Evolutionary conservation across 2,329 filamentous ascomycete species (phyloP), one percentile per base, ranked within the genome.

Genomic region (Decorospora gaudefroyi): DNA sequence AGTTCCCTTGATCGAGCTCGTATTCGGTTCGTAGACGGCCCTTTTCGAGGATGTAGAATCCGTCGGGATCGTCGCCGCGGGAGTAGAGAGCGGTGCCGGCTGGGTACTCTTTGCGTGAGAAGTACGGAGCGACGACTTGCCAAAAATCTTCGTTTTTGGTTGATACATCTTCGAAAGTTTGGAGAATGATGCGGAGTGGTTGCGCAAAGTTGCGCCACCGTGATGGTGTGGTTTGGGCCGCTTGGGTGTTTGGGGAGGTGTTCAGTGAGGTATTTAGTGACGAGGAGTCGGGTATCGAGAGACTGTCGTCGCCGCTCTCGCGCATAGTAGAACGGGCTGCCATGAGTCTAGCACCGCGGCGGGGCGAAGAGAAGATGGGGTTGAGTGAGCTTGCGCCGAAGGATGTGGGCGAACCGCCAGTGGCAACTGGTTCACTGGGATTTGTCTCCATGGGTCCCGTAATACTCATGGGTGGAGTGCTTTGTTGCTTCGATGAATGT

Each of bases 91-190:
- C 76, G 0, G 84, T 84, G 3, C 88, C 90, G 0, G 84, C 79
- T 0, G 78, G 57, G 52, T 86, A 88, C 48, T 86, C 82, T 50
- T 81, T 81, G 30, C 83, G 82, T 26, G 76, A 73, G 64, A 99
- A 96, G 73, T 87, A 97, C 0, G 81, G 76, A 4, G 83, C 82
- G 0, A 85, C 85, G 1, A 83, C 83, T 70, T 91, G 92, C 93
- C 93, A 99, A 67, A 97, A 97, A 69, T 96, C 91, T 69, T 96
- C 90, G 63, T 92, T 93, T 68, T 88, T 84, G 38, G 83, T 77
- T 37, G 88, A 95, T 9, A 96, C 76, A 30, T 90, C 88, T 64
- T 93, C 87, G 73, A 99, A 97, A n/a, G 93, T 89, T 67, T 96
- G 92, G 16, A 99, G 79, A 70, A 99, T 89, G 32, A 99, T 82